These are phyloP conservation scores for Capronia epimyces DNA, from an alignment of 2,329 filamentous ascomycete species.

Conservation along the genomic window DNA sequence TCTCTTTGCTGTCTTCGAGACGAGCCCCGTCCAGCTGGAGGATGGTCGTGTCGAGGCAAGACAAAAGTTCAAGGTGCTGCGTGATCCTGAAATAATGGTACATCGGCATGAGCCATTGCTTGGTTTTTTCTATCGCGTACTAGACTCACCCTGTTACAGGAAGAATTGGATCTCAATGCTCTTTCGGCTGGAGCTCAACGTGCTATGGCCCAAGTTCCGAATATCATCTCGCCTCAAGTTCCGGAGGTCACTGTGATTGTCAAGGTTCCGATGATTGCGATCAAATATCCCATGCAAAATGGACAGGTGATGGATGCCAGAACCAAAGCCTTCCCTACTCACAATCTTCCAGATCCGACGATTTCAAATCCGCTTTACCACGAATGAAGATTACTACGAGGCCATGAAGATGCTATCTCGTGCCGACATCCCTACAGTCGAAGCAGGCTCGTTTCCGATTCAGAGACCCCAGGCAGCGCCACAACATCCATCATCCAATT, in stretches of 20 bases:
- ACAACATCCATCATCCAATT: neutral
- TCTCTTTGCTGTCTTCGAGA: conserved; percentile 37
- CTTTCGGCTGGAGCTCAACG: conserved; percentile 31
- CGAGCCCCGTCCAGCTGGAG: conserved; percentile 17
- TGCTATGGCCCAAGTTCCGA: conserved; percentile 16
- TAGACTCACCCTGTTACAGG: conserved; percentile 31
- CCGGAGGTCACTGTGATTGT: conserved; percentile 40
- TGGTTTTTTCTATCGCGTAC: neutral
- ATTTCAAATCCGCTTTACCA: conserved; percentile 43
- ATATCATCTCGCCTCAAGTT: conserved; percentile 19
- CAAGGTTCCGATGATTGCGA: conserved; percentile 42
- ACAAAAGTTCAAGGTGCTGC: conserved; percentile 35
- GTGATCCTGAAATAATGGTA: conserved; percentile 38
- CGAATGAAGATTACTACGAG: conserved; percentile 39
- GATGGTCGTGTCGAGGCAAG: conserved; percentile 25
- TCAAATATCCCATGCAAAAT: conserved; percentile 38
- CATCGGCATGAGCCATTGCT: neutral
- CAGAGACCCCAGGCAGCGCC: conserved; percentile 15
- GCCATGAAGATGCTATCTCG: conserved; percentile 39
- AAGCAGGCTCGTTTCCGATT: conserved; percentile 33
- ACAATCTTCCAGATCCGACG: conserved; percentile 37
- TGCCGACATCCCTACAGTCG: conserved; percentile 41
- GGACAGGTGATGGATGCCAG: conserved; percentile 30
- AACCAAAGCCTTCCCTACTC: conserved; percentile 20
- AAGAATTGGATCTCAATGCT: conserved; percentile 39